Evolutionary conservation across 2,329 filamentous ascomycete species (phyloP), one percentile per base, ranked within the genome.

Genomic region (Waltergamsia citrina): DNA sequence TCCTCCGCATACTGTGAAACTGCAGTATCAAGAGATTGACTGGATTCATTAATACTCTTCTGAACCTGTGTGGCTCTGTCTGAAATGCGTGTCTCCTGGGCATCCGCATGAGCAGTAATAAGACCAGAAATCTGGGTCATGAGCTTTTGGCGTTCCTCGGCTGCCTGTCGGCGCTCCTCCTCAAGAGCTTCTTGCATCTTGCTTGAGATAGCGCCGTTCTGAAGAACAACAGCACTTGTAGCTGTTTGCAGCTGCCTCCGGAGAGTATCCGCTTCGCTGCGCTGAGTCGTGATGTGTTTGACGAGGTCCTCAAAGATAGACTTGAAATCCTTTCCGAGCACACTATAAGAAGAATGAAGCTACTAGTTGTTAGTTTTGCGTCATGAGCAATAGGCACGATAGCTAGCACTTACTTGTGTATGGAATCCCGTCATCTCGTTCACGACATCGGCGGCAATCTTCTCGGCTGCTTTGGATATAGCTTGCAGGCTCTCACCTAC

Each of bases 401-500:
- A n/a, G n/a, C n/a, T 17, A 21, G 9, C 27, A 67, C 68, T 54
- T 78, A 60, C 57, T 40, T 63, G 78, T 32, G 68, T 74, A 54
- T 95, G 86, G 49, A 96, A 93, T n/a, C 73, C 71, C 21, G 78
- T 74, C 39, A 98, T 71, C 56, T 96, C 90, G 38, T 74, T 81
- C 38, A 94, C 74, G 31, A 96, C 88, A 46, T 93, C 90, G 10
- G 81, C 83, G 1, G 87, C 86, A 41, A 96, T 95, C 36, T 82
- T 79, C 57, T 90, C 85, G 2, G 90, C 87, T 8, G 88, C 86
- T 9, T 72, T 72, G 3, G 87, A 87, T 16, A 96, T 76, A 18
- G 85, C 79, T 47, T 85, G 80, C 28, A 96, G 66, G 7, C 88
- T 90, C 49, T 87, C 79, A 3, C 85, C 85, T 31, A 96, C 85